Conservation (phyloP, 805 yeast genomes). For the Candida parachauliodes region DNA sequence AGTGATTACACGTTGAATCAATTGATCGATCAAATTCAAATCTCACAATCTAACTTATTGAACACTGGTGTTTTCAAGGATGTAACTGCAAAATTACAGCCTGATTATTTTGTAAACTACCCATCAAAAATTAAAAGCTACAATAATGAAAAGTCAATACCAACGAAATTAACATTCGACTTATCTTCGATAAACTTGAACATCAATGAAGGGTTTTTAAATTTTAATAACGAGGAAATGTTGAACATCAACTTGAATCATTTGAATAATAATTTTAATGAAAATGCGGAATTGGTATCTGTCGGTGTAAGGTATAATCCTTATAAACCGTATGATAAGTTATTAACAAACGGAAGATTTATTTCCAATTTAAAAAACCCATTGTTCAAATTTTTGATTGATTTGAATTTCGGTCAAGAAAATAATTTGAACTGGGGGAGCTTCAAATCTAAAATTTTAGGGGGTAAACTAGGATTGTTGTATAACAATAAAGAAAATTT, state of each 20-base stretch:
- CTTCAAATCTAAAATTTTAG: conserved; percentile 52
- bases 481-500: conserved; percentile 25
- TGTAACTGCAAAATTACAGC: conserved; percentile 37
- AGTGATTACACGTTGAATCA: conserved; percentile 42
- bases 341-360: conserved; percentile 43
- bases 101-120: conserved; percentile 29
- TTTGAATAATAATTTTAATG: conserved; percentile 43
- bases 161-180: conserved; percentile 43
- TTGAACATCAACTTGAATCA: conserved; percentile 37
- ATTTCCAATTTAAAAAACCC: conserved; percentile 46
- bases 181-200: conserved; percentile 37
- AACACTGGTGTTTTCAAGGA: conserved; percentile 45
- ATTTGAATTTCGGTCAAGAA: conserved; percentile 33
- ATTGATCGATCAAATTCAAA: conserved; percentile 30
- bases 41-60: conserved; percentile 31
- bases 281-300: conserved; percentile 51
- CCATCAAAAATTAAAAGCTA: conserved; percentile 24
- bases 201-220: conserved; percentile 31
- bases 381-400: conserved; percentile 38
- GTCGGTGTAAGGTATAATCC: conserved; percentile 48
- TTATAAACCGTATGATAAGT: conserved; percentile 45
- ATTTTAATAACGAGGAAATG: conserved; percentile 35
- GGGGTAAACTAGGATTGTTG: conserved; percentile 51
- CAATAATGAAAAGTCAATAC: conserved; percentile 38
- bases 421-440: conserved; percentile 48